phyloP scores from a whole-genome alignment of 2,329 filamentous ascomycete genomes.

The Aspergillus oerlinghausenensis region DNA sequence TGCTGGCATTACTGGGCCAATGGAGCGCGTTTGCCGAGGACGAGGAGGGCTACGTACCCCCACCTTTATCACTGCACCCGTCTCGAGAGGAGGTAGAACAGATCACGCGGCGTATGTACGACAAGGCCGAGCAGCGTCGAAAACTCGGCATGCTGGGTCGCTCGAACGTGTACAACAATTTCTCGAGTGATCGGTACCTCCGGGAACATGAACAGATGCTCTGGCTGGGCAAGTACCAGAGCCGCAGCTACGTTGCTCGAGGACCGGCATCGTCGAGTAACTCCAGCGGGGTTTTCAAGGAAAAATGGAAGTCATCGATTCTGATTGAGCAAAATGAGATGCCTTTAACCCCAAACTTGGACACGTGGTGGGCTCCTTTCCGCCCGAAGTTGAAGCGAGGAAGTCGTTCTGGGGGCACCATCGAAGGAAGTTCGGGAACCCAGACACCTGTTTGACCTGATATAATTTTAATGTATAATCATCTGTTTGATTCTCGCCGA shows the following conservation, averaged over 20 bases:
- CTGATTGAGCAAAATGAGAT: background rate
- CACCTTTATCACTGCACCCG: conserved; percentile 48
- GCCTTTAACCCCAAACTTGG: background rate
- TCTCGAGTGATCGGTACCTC: conserved; percentile 56
- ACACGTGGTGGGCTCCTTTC: background rate
- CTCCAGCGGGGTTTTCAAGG: conserved; percentile 1
- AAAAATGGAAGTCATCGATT: background rate
- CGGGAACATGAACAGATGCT: conserved; percentile 60
- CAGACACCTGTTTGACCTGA: background rate
- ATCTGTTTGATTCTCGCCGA: background rate
- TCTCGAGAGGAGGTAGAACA: conserved; percentile 44
- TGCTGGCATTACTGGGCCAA: conserved; percentile 58
- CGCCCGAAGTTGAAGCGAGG: background rate
- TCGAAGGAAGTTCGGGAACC: background rate
- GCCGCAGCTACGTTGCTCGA: conserved; percentile 11
- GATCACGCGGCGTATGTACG: conserved; percentile 58
- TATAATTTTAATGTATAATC: background rate
- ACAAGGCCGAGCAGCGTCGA: conserved; percentile 52
- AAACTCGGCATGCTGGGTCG: conserved; percentile 57
- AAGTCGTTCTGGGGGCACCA: background rate
- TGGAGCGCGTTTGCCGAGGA: conserved; percentile 58
- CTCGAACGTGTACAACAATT: conserved; percentile 55
- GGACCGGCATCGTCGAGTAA: conserved; percentile 2
- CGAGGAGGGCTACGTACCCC: conserved; percentile 30
- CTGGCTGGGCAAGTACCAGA: conserved; percentile 42